phyloP scores from a whole-genome alignment of 202 grass and related monocot species.

The Panicum virgatum region DNA sequence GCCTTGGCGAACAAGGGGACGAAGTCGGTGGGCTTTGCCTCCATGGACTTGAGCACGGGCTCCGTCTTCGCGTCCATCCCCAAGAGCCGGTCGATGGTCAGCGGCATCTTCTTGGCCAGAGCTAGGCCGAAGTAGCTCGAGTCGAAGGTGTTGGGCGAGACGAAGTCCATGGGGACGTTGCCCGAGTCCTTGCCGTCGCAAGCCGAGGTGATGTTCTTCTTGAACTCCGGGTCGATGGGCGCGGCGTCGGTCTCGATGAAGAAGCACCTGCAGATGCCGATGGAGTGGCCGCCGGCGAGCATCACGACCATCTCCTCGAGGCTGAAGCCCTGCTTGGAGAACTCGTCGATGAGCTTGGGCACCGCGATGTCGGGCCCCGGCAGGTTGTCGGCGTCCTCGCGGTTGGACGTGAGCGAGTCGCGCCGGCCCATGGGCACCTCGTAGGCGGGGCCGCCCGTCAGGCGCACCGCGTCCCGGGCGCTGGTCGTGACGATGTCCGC shows the following conservation, averaged over 20 bases:
- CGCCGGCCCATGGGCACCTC: constrained; percentile 45
- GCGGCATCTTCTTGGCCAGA: constrained; percentile 49
- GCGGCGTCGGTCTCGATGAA: constrained; percentile 48
- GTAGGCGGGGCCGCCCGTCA: constrained; percentile 54
- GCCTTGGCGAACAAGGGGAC: constrained; percentile 44
- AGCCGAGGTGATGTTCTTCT: constrained; percentile 22
- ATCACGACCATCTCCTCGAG: constrained; percentile 55
- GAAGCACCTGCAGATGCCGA: constrained; percentile 65
- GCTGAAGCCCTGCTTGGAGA: constrained; percentile 44
- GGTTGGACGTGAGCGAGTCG: constrained; percentile 54
- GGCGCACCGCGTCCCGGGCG: constrained; percentile 34
- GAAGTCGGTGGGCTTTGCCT: constrained; percentile 31
- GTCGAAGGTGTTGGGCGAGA: constrained; percentile 43
- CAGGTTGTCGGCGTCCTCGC: constrained; percentile 47
- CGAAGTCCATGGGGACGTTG: constrained; percentile 39
- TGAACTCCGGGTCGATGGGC: constrained; percentile 38
- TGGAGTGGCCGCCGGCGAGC: constrained; percentile 67
- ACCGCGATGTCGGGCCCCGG: constrained; percentile 54
- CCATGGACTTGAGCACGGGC: constrained; percentile 37
- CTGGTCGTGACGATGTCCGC: constrained; percentile 59
- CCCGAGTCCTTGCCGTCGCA: constrained; percentile 33
- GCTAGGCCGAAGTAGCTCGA: constrained; percentile 43
- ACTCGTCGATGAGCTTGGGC: constrained; percentile 37
- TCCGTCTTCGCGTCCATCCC: constrained; percentile 26
- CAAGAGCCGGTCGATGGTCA: constrained; percentile 62